Evolutionary conservation across 768 basidiomycete species (phyloP), one percentile per base, ranked within the genome.

Genomic region (Obba rivulosa): DNA sequence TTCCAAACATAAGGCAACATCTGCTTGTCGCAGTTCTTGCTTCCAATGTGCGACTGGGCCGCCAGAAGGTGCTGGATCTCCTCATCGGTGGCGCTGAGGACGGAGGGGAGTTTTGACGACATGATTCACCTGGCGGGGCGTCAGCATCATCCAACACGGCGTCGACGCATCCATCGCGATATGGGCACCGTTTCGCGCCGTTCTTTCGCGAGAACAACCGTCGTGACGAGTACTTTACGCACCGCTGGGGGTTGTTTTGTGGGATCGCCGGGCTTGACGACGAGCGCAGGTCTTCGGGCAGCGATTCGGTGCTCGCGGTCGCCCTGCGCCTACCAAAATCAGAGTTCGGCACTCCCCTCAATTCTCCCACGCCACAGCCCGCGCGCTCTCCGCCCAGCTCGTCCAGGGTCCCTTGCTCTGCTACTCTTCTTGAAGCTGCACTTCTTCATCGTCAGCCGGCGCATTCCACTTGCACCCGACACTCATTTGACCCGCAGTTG

Each of bases 1-100:
- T 94, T 98, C 86, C 85, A 98, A 72, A 99, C 91, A 71, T 99
- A 99, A 47, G 90, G 78, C 64, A 87, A 83, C 96, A 99, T 99
- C 71, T 93, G 88, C 83, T 93, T 96, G 69, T 98, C 95, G 76
- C 93, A 95, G 74, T 97, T 96, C 87, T 98, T 98, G 57, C 87
- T 92, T 66, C 94, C 95, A 56, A 98, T 87, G 67, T 97, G 95
- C 69, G 84, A 87, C 76, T 97, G 91, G 18, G 96, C 96, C 64
- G 93, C 85, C 53, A 98, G 79, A 63, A 98, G 79, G 59, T 92
- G 83, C 71, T 90, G 89, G 61, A 97, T 94, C 71, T 98, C 95
- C 76, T 97, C 94, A 71, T 98, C 94, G 47, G 92, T 94, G 39
- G 93, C 90, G 66, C 83, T 83, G 63, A 99, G 82, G 59, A 88